Evolutionary conservation across 2,329 filamentous ascomycete genomes (phyloP), one percentile per base, ranked within the genome.

Genomic region (Nigrospora osmanthi): DNA sequence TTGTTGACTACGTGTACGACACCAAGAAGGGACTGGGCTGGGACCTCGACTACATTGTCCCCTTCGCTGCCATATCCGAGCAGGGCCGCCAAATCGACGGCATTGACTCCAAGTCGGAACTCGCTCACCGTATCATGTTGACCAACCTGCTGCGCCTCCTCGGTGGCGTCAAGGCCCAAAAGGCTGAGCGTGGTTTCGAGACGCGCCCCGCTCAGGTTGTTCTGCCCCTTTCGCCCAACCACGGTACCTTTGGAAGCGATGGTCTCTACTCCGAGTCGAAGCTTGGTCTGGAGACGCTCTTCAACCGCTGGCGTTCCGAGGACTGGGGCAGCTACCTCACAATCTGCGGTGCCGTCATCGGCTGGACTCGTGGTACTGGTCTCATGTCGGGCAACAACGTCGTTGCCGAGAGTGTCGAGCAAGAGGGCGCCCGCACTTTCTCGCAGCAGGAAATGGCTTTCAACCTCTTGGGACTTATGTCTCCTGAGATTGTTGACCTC

Each of bases 381-480:
- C 81, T 98, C 57, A 98, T 98, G 91, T 87, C 86, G 54, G 90
- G 87, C 60, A 97, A 97, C 76, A 97, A 98, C 67, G 83, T 97
- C 57, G 90, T 97, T 53, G 93, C 93, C 33, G 91, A 97, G 65
- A 93, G 91, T 48, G 89, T 98, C 46, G 93, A 98, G 73, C 88
- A 87, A 57, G 93, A 94, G 54, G 93, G 93, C 58, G 93, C 97
- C 23, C 89, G 93, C 57, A 98, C 93, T 4, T 98, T 98, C 76
- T 97, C 91, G 11, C 93, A 97, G 70, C 89, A 95, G 65, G 93
- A 98, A 69, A 98, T 98, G 93, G 93, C 93, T 14, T 98, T 98
- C 77, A 98, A 98, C 70, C 70, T 98, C 54, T 80, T 98, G 38
- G 91, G 93, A 55, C 80, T 98, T 43, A 95, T 98, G 93, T 87